phyloP scores from a whole-genome alignment of 306 rosid species.

The Mimosa bimucronata region DNA sequence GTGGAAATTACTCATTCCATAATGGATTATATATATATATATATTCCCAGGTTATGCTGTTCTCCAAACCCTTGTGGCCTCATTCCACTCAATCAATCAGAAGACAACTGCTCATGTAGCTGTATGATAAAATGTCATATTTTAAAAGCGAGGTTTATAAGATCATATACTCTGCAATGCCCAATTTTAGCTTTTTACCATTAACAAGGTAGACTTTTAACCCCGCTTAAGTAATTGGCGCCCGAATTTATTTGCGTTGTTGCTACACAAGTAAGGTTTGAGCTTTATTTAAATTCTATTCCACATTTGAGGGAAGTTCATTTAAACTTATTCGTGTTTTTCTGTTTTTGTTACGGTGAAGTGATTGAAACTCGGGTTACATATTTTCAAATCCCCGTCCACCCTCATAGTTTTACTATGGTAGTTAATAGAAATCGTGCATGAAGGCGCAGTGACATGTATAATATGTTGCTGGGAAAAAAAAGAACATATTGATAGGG shows the following conservation, averaged over 20 bases:
- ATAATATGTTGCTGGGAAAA: too few species aligned
- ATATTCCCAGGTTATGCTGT: too few species aligned
- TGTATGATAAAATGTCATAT: neutral
- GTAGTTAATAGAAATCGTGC: too few species aligned
- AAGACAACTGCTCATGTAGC: neutral
- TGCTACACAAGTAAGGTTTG: neutral
- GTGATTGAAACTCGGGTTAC: neutral
- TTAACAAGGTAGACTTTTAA: neutral
- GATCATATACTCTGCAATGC: neutral
- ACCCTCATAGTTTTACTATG: neutral
- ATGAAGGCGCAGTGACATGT: too few species aligned
- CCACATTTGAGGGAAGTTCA: neutral
- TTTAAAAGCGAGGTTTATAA: neutral
- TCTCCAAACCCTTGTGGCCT: too few species aligned
- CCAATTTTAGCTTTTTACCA: neutral
- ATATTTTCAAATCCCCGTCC: neutral
- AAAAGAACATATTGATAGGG: too few species aligned
- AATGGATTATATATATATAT: too few species aligned
- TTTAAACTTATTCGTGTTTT: neutral
- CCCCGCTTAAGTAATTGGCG: neutral
- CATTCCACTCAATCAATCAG: too few species aligned
- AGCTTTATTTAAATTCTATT: neutral
- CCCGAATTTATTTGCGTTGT: neutral
- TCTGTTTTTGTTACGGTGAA: neutral
- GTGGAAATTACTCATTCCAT: too few species aligned